Conservation (phyloP, 208 protist species). For the Wallacemonas sp. region DNA sequence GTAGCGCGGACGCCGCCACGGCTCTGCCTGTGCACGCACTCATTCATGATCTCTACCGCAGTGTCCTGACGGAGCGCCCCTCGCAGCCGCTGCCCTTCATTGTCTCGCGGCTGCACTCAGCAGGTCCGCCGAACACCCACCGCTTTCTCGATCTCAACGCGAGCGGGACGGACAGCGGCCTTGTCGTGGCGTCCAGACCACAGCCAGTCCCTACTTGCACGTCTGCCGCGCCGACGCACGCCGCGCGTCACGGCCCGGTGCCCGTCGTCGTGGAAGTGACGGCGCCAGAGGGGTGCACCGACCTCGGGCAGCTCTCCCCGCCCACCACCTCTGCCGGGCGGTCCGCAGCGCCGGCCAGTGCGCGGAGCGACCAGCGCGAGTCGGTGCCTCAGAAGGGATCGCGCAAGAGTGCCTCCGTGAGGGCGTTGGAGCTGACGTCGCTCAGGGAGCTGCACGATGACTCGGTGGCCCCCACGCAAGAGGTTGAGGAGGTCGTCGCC, state of each 20-base stretch:
- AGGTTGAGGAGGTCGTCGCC: conserved; percentile 11
- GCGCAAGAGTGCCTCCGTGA: background rate
- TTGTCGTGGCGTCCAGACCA: too few species aligned
- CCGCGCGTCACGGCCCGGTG: too few species aligned
- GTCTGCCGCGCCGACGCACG: too few species aligned
- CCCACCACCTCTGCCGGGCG: background rate
- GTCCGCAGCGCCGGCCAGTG: background rate
- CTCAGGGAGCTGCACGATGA: background rate
- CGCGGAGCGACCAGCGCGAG: too few species aligned
- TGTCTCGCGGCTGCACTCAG: conserved; percentile 1
- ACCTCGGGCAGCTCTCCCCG: conserved; percentile 13
- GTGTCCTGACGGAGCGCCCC: conserved; percentile 8
- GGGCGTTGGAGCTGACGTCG: background rate
- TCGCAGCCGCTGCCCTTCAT: conserved; percentile 15
- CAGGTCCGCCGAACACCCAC: background rate
- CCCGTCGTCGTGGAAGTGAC: too few species aligned
- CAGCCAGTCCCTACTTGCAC: too few species aligned
- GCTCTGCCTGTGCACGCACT: background rate
- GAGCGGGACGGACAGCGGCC: too few species aligned
- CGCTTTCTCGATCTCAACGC: background rate
- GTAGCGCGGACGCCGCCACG: background rate
- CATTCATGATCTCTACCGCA: conserved; percentile 7
- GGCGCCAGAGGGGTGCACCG: too few species aligned
- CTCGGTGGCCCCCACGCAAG: background rate
- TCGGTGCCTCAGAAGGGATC: too few species aligned